Base-by-base conservation (phyloP, 1,139 yeast species). In the Yamadazyma epiphylla region DNA sequence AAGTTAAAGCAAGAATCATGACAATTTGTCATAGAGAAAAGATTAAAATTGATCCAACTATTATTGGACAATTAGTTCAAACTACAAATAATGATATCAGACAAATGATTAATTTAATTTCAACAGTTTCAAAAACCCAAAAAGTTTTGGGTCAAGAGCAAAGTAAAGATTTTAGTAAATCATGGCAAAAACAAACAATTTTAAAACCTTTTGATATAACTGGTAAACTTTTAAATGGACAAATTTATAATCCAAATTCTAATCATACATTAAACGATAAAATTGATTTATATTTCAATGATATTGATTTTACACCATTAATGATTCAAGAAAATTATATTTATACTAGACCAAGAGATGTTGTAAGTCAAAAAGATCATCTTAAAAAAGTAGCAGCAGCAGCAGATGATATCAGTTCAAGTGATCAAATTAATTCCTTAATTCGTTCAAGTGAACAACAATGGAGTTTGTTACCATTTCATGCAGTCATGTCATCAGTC, bases 271-370 rank as follows among this genome's bases (percentile, higher is more conserved):
- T 91, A 40, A 84, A 82, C 53, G 96, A 88, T 42, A 86, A 88
- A 51, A 81, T 91, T 48, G 91, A 84, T 48, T 68, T 87, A 35
- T 94, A 89, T 54, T 94, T 94, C 62, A 89, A 88, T 56, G 98
- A 94, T 56, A 87, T 87, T 56, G 96, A 89, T 51, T 81, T 94
- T 53, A 79, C 95, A 1, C 98, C 98, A 3, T 67, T 91, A 39
- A 91, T 94, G 97, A 74, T 94, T 29, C 97, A 91, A 52, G 98
- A 94, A 53, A 94, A 94, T 57, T 94, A 94, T 52, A 55, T 87
- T 29, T 62, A 60, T 29, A 80, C 94, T 0, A 60, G 60, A 24
- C 94, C 95, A 3, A 59, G 72, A 22, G 45, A 55, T n/a, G 49
- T 55, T 10, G 50, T 62, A 10, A 45, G 53, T 7, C 49, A 55